These are phyloP conservation scores for Taphrina populina DNA, from an alignment of 1,139 yeast genomes.

Conservation along the genomic window DNA sequence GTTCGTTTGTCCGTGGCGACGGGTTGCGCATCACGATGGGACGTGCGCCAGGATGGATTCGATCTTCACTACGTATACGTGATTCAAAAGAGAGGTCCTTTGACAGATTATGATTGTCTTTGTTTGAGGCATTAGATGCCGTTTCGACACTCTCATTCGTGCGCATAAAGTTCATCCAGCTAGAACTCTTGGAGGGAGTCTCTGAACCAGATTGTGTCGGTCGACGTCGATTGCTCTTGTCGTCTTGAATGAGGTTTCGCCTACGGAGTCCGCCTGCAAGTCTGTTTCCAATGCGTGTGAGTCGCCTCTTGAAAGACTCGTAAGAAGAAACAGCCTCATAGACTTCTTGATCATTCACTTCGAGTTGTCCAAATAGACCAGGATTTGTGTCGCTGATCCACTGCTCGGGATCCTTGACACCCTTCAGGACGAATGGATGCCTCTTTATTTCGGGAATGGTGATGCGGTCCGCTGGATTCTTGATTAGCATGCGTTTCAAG, in stretches of 20 bases:
- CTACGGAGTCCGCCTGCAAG: conserved; percentile 23
- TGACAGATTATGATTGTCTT: no score
- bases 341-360: conserved; percentile 67
- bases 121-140: neutral
- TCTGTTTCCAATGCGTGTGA: conserved; percentile 13
- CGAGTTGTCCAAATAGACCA: conserved; percentile 48
- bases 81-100: conserved; percentile 10
- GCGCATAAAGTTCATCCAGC: conserved; percentile 30
- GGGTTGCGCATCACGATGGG: conserved; percentile 3
- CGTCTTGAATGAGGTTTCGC: conserved; percentile 8
- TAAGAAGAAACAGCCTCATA: conserved; percentile 59
- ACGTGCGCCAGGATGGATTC: conserved; percentile 12
- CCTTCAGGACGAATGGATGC: conserved; percentile 75
- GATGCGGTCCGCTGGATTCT: conserved; percentile 68
- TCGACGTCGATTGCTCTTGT: conserved; percentile 1
- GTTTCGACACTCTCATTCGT: conserved; percentile 8
- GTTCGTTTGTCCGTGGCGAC: neutral
- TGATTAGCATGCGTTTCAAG: conserved; percentile 61
- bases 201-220: neutral
- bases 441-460: conserved; percentile 70
- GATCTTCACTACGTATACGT: conserved; percentile 17
- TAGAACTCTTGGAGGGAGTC: neutral
- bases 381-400: conserved; percentile 39
- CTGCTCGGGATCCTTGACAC: conserved; percentile 50
- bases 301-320: conserved; percentile 30